phyloP scores from a whole-genome alignment of 2,329 filamentous ascomycete species.

The Triangularia setosa region DNA sequence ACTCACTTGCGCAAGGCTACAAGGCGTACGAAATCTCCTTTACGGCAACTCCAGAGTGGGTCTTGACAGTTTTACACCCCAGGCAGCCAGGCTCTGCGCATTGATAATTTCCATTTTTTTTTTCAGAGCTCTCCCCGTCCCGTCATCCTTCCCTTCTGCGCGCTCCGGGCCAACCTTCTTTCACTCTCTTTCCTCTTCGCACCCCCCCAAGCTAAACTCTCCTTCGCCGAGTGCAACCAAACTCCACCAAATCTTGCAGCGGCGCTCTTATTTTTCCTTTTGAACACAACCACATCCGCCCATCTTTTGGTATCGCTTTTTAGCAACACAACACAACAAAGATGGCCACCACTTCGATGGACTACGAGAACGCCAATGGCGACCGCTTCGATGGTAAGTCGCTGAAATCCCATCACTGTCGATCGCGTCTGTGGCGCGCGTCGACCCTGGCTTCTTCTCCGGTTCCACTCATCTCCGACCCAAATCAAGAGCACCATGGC shows the following conservation, averaged over 20 bases:
- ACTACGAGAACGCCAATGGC: constrained; percentile 65
- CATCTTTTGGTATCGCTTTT: constrained; percentile 3
- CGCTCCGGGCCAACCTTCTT: background rate
- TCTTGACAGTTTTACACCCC: background rate
- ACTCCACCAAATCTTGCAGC: background rate
- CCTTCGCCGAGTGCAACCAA: constrained; percentile 4
- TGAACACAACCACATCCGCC: background rate
- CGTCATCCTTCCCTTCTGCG: constrained; percentile 2
- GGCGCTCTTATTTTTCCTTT: background rate
- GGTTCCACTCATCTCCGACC: constrained; percentile 1
- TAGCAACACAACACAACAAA: constrained; percentile 15
- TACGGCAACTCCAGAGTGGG: background rate
- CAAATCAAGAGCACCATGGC: constrained; percentile 7
- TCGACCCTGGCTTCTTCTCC: background rate
- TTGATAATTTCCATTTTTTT: constrained; percentile 8
- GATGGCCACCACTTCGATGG: constrained; percentile 65
- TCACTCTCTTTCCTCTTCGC: background rate
- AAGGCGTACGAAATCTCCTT: background rate
- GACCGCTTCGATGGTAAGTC: constrained; percentile 62
- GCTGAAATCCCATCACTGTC: background rate
- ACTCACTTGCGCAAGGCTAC: background rate
- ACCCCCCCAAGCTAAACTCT: background rate
- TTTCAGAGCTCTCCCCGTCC: background rate
- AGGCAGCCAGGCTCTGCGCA: background rate
- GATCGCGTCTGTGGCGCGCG: background rate